Evolutionary conservation across 225 moss, liverwort and hornwort species (phyloP), one percentile per base, ranked within the genome.

Genomic region (Physcomitrellopsis africana): DNA sequence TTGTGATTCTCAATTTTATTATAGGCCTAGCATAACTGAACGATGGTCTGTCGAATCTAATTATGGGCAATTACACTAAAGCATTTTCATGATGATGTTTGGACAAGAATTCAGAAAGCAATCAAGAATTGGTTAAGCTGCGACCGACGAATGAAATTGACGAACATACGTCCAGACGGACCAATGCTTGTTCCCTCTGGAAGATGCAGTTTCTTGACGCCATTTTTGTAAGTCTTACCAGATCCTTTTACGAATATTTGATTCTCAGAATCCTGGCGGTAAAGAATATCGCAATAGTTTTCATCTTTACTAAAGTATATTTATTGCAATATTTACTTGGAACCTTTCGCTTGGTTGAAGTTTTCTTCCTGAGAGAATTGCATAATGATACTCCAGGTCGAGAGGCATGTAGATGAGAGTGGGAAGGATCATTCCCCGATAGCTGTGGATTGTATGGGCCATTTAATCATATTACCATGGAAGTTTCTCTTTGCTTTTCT

Each of bases 381-480:
- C 7, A 70, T 37, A 67, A 29, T 29, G 43, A 59, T 75, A 49
- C 37, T 76, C 51, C 51, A 92, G 92, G 67, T 92, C 44, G 82
- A 81, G 72, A 79, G 79, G 75, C 77, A 69, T 27, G 65, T 75
- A 44, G 89, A 86, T 60, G 82, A 79, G 57, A 76, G 81, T 82
- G 89, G 87, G 10, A 92, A 80, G 71, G 82, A 85, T 55, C 52
- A 80, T 32, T 58, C 80, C n/a, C 84, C 86, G 16, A 71, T 80
- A 63, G 51, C 73, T 61, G 45, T 46, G 29, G 81, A 78, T 26
- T 68, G 75, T 19, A 23, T 86, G 12, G 27, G 64, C 61, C 82
- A 91, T 81, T 62, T 82, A 22, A 46, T 96, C 68, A 82, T 84
- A 18, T 74, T 92, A 17, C 86, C 92, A 15, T 96, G 96, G 96